A percentile compares a stretch with the other conserved stretches of the same genome.
Evolutionary conservation across 768 basidiomycete species (phyloP).

Genomic region (Amanita rimosa): DNA sequence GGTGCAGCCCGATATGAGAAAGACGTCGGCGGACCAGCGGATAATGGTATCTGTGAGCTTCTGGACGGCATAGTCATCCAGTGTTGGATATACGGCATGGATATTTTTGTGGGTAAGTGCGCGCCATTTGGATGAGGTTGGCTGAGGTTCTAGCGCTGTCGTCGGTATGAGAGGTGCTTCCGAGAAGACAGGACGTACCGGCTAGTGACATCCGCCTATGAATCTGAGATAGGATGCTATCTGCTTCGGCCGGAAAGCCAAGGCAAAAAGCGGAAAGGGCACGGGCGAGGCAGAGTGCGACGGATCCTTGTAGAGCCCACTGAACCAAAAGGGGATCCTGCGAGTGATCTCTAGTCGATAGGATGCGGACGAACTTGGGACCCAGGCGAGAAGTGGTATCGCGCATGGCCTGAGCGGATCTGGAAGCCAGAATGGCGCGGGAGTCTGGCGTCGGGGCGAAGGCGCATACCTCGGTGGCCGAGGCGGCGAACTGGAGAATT

Average conservation of each 20-base stretch:
- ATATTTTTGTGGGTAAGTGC: slow-evolving; percentile 62
- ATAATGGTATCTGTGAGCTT: slow-evolving; percentile 68
- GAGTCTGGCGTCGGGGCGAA: slow-evolving; percentile 25
- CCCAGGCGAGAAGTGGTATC: slow-evolving; percentile 58
- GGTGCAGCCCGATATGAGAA: slow-evolving; percentile 47
- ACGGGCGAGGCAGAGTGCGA: slow-evolving; percentile 54
- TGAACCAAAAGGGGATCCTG: slow-evolving; percentile 72
- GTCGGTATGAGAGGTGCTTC: slow-evolving; percentile 2
- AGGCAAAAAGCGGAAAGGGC: slow-evolving; percentile 64
- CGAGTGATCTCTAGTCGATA: slow-evolving; percentile 54
- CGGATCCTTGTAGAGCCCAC: slow-evolving; percentile 62
- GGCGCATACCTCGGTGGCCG: slow-evolving; percentile 57
- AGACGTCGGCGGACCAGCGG: slow-evolving; percentile 60
- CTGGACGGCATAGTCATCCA: slow-evolving; percentile 54
- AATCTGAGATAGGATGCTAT: slow-evolving; percentile 51
- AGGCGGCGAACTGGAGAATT: slow-evolving; percentile 70
- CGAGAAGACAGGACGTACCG: slow-evolving; percentile 24
- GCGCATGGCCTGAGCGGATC: slow-evolving; percentile 39
- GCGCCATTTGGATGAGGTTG: slow-evolving; percentile 69
- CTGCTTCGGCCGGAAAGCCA: slow-evolving; percentile 61
- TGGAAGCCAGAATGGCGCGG: slow-evolving; percentile 23
- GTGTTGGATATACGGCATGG: slow-evolving; percentile 52
- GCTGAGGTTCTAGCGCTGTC: slow-evolving; percentile 48
- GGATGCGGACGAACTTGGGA: slow-evolving; percentile 43
- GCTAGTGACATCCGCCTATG: slow-evolving; percentile 45